A percentile compares a stretch with the other conserved stretches of the same genome.
phyloP scores from a whole-genome alignment of 768 basidiomycete genomes.

The Xerocomus brunneocitrinus region DNA sequence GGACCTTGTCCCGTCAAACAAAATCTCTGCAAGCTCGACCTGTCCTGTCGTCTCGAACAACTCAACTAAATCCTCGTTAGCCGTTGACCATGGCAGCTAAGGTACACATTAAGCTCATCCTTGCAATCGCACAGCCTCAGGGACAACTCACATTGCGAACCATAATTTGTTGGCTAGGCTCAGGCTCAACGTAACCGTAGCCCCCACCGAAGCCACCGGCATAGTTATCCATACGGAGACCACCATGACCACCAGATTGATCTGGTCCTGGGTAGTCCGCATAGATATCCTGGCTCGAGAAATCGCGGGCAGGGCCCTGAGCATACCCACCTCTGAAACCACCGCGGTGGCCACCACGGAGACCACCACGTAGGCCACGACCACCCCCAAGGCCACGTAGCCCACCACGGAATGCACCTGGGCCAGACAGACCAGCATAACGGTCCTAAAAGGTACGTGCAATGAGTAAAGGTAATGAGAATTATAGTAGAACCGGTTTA shows the following conservation, averaged over 20 bases:
- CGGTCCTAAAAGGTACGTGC: slow-evolving; percentile 57
- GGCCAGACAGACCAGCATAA: slow-evolving; percentile 78
- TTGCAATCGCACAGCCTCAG: background rate
- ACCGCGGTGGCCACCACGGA: slow-evolving; percentile 45
- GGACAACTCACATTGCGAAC: slow-evolving; percentile 84
- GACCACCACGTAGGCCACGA: slow-evolving; percentile 19
- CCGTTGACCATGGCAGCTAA: slow-evolving; percentile 97
- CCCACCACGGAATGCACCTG: slow-evolving; percentile 53
- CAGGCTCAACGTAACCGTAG: slow-evolving; percentile 50
- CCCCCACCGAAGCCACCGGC: slow-evolving; percentile 38
- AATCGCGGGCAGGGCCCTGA: slow-evolving; percentile 54
- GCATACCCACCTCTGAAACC: slow-evolving; percentile 56
- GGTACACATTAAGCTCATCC: background rate
- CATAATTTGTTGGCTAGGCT: slow-evolving; percentile 96
- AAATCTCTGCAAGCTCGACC: slow-evolving; percentile 90
- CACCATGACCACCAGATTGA: slow-evolving; percentile 40
- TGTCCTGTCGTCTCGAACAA: slow-evolving; percentile 96
- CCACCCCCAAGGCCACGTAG: slow-evolving; percentile 52
- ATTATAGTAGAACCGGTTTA: slow-evolving; percentile 29
- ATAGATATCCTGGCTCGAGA: slow-evolving; percentile 86
- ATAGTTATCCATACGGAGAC: slow-evolving; percentile 34
- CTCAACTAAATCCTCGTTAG: slow-evolving; percentile 97
- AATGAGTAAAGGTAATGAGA: background rate
- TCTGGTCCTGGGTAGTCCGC: slow-evolving; percentile 92
- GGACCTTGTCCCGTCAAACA: slow-evolving; percentile 87